Conservation (phyloP, 164 flowering plant genomes). For the Piper betle region DNA sequence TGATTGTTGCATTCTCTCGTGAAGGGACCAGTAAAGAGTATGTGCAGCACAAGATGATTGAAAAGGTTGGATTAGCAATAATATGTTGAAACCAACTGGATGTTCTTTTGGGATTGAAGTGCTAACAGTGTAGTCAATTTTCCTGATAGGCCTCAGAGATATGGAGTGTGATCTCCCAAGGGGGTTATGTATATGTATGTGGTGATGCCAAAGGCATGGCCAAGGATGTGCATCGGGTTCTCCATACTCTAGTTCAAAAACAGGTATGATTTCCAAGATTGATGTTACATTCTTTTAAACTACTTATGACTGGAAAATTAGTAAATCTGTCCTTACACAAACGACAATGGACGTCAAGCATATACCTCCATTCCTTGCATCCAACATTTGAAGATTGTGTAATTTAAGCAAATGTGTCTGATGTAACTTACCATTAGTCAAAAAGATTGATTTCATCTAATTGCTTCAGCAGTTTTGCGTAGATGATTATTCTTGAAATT, state of each 20-base stretch:
- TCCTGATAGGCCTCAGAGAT: constrained; percentile 55
- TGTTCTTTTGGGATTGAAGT: too few species aligned
- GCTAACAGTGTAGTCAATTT: too few species aligned
- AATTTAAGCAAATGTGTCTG: too few species aligned
- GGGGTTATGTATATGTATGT: constrained; percentile 82
- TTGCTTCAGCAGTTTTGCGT: too few species aligned
- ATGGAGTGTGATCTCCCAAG: constrained; percentile 73
- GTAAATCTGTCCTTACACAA: too few species aligned
- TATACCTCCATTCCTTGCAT: too few species aligned
- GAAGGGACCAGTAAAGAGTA: constrained; percentile 89
- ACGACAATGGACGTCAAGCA: too few species aligned
- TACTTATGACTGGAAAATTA: background rate
- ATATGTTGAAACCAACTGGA: too few species aligned
- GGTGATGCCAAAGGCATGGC: constrained; percentile 99
- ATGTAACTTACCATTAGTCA: background rate
- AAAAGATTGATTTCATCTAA: background rate
- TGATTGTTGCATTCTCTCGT: constrained; percentile 82
- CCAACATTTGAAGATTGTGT: too few species aligned
- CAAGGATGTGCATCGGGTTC: constrained; percentile 77
- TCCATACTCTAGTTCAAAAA: constrained; percentile 81
- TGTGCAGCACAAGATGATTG: constrained; percentile 90
- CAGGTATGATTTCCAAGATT: constrained; percentile 41
- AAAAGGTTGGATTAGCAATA: constrained; percentile 39
- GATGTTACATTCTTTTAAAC: background rate
- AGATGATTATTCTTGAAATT: too few species aligned